These are phyloP conservation scores for Penicillium sp. DNA, from an alignment of 2,329 filamentous ascomycete species.

Conservation along the genomic window DNA sequence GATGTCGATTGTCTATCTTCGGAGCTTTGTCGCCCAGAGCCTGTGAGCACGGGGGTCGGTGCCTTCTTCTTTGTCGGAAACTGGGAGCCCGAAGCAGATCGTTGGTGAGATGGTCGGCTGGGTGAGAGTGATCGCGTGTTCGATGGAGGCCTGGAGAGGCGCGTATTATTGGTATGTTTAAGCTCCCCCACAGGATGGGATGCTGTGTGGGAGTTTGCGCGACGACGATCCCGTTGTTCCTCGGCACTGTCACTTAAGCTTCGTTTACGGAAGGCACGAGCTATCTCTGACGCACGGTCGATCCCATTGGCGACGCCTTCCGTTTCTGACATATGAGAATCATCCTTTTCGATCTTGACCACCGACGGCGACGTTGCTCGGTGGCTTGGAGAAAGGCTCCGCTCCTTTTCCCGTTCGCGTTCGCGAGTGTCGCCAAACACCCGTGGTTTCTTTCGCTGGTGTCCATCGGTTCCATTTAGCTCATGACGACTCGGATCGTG, in stretches of 20 bases:
- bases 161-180: constrained; percentile 23
- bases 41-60: constrained; percentile 36
- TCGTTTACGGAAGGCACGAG: constrained; percentile 27
- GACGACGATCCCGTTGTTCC: constrained; percentile 24
- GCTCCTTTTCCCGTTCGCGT: constrained; percentile 16
- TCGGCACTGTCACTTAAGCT: constrained; percentile 33
- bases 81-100: constrained; percentile 31
- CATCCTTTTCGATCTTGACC: constrained; percentile 35
- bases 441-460: constrained; percentile 26
- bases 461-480: constrained; percentile 20
- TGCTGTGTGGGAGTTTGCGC: constrained; percentile 16
- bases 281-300: constrained; percentile 12
- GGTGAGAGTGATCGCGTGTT: constrained; percentile 33
- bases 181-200: constrained; percentile 19
- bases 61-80: constrained; percentile 31
- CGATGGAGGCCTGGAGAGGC: constrained; percentile 24
- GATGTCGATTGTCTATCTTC: constrained; percentile 40
- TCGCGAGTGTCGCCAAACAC: constrained; percentile 20
- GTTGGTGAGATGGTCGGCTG: constrained; percentile 29
- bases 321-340: constrained; percentile 19
- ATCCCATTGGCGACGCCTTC: constrained; percentile 12
- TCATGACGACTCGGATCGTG: constrained; percentile 29
- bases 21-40: constrained; percentile 36
- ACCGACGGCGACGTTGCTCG: constrained; percentile 26
- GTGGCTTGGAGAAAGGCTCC: constrained; percentile 21